Evolutionary conservation across 208 protist species (phyloP), one percentile per base, ranked within the genome.

Genomic region (Crithidia thermophila): DNA sequence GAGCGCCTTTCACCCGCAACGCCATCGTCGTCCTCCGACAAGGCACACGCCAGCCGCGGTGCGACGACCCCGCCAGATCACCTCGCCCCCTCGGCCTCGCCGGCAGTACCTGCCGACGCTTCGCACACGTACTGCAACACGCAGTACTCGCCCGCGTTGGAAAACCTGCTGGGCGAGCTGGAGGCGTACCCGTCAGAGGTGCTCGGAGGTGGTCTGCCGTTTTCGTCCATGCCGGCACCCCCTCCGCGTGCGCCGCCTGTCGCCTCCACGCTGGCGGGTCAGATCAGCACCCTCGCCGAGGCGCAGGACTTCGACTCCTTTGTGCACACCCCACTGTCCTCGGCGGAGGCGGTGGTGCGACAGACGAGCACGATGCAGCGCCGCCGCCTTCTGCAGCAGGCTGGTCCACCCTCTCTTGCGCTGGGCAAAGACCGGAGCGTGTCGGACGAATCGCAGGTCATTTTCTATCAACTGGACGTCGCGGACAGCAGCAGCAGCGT

Each of bases 271-370:
- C 16, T 30, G 28, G 28, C 33, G 25, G 27, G 11, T 16, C 36
- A 40, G 36, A 7, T 33, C 23, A 57, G 39, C 33, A 56, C 40
- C 0, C 20, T 20, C 0, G 4, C 43, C 1, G 21, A 13, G 0
- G 57, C 42, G 39, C 39, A 99, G 56, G 97, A 99, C 55, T 99
- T 99, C 81, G 96, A 99, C 71, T 99, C 98, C 98, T 86, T 98
- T 59, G 89, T 82, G 69, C 98, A 98, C 78, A 96, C 99, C 33
- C 93, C 99, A 6, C 99, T 99, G 64, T 47, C 97, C 99, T 93
- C 98, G 99, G n/a, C 23, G 14, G 20, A 4, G 2, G 4, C 16
- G 7, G 31, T 37, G 4, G 33, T 23, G 20, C 51, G 4, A 23
- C 36, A 25, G 36, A n/a, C 28, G 16, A 40, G 13, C 4, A 39